Evolutionary conservation across 306 rosid species (phyloP), one percentile per base, ranked within the genome.

Genomic region (Medicago lupulina): DNA sequence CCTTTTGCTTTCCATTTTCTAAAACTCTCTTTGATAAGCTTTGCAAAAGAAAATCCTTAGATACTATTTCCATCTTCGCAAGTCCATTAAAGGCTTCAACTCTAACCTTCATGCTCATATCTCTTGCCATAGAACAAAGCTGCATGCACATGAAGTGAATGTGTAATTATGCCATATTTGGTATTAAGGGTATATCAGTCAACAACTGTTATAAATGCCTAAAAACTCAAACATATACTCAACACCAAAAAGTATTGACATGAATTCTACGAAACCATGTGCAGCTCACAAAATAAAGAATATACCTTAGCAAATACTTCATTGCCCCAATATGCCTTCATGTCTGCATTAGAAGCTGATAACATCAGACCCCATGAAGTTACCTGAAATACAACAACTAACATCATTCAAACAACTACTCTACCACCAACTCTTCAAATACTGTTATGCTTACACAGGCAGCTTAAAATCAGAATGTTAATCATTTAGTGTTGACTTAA

Each of bases 111-210:
- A 90, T 81, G 81, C 79, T 88, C 97, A 92, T 94, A 82, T 94
- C 98, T 84, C 97, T 90, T 60, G 86, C 90, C 91, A 85, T 83
- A 23, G 91, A 90, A 88, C 96, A 90, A 68, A 94, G 86, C 97
- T 94, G 79, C 80, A 85, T 64, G 75, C 71, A 86, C 71, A 84
- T 54, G 51, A 67, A 76, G 70, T 51, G 39, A 51, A 70, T 58
- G 43, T 61, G 67, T 72, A 71, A 23, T 23, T 23, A 73, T 58
- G 64, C 38, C 64, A 58, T 58, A 58, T 41, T 53, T 61, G 21
- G 67, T 74, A 68, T 74, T 79, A 70, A 17, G 58, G 23, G 10
- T 23, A 21, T 70, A 57, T 54, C 77, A 59, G 46, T 9, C 6
- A 83, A 54, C 68, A 46, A 69, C 61, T 57, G 55, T 34, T 41